Percentiles rank a stretch among this genome's conserved stretches.
Conservation (phyloP, 1,284 basidiomycete genomes). For the Hypsizygus ulmarius region DNA sequence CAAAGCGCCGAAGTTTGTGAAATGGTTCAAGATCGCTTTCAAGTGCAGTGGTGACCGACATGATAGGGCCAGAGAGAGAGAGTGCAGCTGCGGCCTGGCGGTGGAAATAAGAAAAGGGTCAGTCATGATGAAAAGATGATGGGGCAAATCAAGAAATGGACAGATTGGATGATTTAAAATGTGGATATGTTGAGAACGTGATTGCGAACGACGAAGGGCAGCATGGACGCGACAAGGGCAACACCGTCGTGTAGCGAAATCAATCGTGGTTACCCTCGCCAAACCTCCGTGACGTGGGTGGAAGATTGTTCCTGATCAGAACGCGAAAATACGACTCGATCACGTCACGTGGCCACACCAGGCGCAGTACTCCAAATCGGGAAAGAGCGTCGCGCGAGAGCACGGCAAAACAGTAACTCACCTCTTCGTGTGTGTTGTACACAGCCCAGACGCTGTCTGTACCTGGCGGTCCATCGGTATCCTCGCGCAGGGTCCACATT, state of each 20-base stretch:
- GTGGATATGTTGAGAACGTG: conserved; percentile 11
- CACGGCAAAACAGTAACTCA: conserved; percentile 31
- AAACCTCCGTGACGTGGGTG: conserved; percentile 30
- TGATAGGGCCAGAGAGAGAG: conserved; percentile 42
- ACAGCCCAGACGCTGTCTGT: conserved; percentile 49
- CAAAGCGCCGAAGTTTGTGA: conserved; percentile 48
- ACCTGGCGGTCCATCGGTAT: conserved; percentile 22
- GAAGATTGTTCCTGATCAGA: conserved; percentile 16
- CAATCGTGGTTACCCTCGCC: conserved; percentile 20
- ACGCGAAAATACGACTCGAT: conserved; percentile 7
- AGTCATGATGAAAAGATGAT: conserved; percentile 17
- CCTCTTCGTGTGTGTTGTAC: conserved; percentile 59
- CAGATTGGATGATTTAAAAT: conserved; percentile 6
- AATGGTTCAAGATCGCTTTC: conserved; percentile 60
- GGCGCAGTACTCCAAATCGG: conserved; percentile 3
- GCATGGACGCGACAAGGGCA: conserved; percentile 13
- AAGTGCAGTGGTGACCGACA: conserved; percentile 52
- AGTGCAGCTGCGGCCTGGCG: conserved; percentile 54
- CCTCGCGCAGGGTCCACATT: conserved; percentile 45
- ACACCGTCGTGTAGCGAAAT: background rate
- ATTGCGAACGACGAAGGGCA: conserved; percentile 12
- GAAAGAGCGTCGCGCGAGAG: conserved; percentile 5
- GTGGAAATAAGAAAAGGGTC: conserved; percentile 12
- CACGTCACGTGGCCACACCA: conserved; percentile 21
- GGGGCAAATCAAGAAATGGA: conserved; percentile 17